Base-by-base conservation (phyloP, 2,329 filamentous ascomycete species). In the Fusarium sp. region DNA sequence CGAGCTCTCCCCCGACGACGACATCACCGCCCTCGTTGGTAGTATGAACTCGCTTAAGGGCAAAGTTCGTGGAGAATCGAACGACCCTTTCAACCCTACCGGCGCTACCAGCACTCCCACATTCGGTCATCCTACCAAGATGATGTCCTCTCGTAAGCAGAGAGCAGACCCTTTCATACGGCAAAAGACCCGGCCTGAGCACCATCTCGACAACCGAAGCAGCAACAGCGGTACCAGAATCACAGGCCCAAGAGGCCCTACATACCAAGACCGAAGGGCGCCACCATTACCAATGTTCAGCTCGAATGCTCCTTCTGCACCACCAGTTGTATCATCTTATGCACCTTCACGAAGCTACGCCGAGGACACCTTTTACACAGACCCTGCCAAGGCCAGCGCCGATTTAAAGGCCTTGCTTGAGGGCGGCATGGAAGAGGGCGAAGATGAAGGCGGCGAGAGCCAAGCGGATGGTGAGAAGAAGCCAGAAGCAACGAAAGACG, bases 351-450 rank as follows among this genome's bases (percentile, higher is more conserved):
- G 59, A 52, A 59, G 20, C 65, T 76, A 73, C 31, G 79, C 76
- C n/a, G 81, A 85, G n/a, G 81, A 83, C 56, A 80, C 83, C 3
- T 83, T 88, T 65, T 93, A 92, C 70, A 88, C 91, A 8, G 91
- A 94, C 69, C 88, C 91, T 0, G 83, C 83, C 60, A 91, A 92
- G 76, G 92, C 92, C 12, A 88, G 87, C 51, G 89, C 90, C 46
- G 92, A 95, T 70, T 84, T 96, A 68, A 96, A 96, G 77, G 91
- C 91, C 9, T 79, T 96, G n/a, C 83, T 96, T 2, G 92, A 95
- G 76, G 92, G 92, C 9, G 91, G 91, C 11, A 89, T 95, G 79
- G 91, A 94, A 54, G 90, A 91, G 0, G 88, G 89, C 1, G 89
- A 91, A 23, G 81, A 81, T 5, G 83, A 80, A 51, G 80, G 80